These are phyloP conservation scores for Sequoia sempervirens DNA, from an alignment of 75 land plant genomes.

Conservation along the genomic window DNA sequence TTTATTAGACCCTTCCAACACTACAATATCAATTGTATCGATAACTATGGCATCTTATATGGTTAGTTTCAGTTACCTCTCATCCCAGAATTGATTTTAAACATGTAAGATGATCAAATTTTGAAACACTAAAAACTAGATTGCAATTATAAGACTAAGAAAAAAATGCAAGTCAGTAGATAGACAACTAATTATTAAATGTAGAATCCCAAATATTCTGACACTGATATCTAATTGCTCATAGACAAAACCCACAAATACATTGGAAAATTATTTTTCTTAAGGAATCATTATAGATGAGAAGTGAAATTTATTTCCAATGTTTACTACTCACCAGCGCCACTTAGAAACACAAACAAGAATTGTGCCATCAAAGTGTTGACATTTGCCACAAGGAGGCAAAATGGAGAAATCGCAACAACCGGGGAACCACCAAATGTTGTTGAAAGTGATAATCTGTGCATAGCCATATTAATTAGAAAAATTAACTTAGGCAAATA, in stretches of 20 bases:
- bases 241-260: not conserved
- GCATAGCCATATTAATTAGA: not conserved
- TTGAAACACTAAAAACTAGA: not conserved
- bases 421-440: conserved; percentile 53
- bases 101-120: not conserved
- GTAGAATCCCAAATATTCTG: not conserved
- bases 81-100: not conserved
- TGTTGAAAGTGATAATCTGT: conserved; percentile 45
- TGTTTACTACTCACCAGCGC: conserved; percentile 23
- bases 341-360: conserved; percentile 52
- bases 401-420: conserved; percentile 40
- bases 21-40: not conserved
- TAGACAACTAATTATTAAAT: not conserved
- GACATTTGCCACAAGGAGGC: conserved; percentile 43
- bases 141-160: not conserved
- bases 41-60: not conserved
- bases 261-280: not conserved
- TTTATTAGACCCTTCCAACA: not conserved
- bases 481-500: not conserved
- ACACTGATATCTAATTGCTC: not conserved
- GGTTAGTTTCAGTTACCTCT: not conserved
- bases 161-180: not conserved
- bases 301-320: not conserved
- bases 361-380: conserved; percentile 52
- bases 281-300: not conserved